Base-by-base conservation (phyloP, 2,329 filamentous ascomycete genomes). In the Blumeriella jaapii region DNA sequence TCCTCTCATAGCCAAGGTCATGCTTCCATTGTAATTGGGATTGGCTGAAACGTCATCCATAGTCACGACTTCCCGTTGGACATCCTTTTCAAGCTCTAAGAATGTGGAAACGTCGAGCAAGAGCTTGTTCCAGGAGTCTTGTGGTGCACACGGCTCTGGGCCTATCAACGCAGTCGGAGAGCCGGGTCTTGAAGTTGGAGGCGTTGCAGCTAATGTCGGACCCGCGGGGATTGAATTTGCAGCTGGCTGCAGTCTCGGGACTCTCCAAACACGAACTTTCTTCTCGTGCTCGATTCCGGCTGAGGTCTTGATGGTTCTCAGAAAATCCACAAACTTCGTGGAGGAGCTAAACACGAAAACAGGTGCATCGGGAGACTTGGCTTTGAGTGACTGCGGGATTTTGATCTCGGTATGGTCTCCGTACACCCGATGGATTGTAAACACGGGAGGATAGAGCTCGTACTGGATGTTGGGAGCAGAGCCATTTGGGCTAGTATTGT, bases 371-470 rank as follows among this genome's bases (percentile, higher is more conserved):
- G 71, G 70, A 23, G 71, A 67, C 36, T 61, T 69, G 8, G 76
- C 71, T 50, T 78, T 76, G 37, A 80, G 59, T 2, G 67, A 61
- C 50, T 78, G 69, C 23, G 73, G 63, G 31, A 71, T 63, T 5
- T 67, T 63, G 14, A 74, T 59, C 2, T 71, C 69, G 45, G 67
- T 76, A 33, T 67, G 60, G 12, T 69, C 62, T 2, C 72, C 72
- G 55, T 77, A 78, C 2, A 96, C 65, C 47, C 89, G 85, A 53
- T 93, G 76, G 41, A 96, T 67, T 1, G 78, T 84, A 56, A 95
- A 83, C 27, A 94, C 68, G 0, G 84, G 85, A 4, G 87, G 91
- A 51, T 86, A 75, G 25, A 85, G 66, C 59, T 96, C 91, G 56
- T 81, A 93, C 49, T 81, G 65, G 29, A 94, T 61, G 45, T 93